Conservation (phyloP, 306 rosid species). For the Pyrus betulifolia region DNA sequence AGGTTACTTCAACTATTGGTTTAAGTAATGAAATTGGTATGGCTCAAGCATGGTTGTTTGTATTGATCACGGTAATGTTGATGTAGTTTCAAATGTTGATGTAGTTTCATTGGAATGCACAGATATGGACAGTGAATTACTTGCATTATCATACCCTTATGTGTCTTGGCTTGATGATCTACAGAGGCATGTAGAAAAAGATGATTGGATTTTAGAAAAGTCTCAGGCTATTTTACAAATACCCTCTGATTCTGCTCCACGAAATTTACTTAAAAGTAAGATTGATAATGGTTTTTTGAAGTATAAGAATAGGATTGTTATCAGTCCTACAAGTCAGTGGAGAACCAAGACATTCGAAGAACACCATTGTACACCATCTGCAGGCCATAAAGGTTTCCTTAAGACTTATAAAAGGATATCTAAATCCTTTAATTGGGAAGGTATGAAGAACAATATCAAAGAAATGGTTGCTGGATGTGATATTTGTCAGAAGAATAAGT, state of each 20-base stretch:
- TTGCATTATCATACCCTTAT: not conserved
- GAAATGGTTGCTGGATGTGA: no score
- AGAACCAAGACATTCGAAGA: not conserved
- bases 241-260: not conserved
- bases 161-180: not conserved
- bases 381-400: not conserved
- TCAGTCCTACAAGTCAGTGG: not conserved
- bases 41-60: no score
- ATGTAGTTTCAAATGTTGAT: no score
- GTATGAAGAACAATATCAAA: no score
- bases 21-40: no score
- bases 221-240: not conserved
- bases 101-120: no score
- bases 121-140: no score
- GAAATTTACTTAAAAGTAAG: not conserved
- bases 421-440: no score
- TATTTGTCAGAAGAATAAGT: no score
- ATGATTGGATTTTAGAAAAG: not conserved
- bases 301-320: not conserved
- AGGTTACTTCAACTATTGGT: no score
- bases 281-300: not conserved
- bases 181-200: not conserved
- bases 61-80: no score
- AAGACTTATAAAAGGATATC: not conserved
- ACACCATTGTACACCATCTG: not conserved